Base-by-base conservation (phyloP, 306 rosid genomes). In the Castanopsis chinensis region DNA sequence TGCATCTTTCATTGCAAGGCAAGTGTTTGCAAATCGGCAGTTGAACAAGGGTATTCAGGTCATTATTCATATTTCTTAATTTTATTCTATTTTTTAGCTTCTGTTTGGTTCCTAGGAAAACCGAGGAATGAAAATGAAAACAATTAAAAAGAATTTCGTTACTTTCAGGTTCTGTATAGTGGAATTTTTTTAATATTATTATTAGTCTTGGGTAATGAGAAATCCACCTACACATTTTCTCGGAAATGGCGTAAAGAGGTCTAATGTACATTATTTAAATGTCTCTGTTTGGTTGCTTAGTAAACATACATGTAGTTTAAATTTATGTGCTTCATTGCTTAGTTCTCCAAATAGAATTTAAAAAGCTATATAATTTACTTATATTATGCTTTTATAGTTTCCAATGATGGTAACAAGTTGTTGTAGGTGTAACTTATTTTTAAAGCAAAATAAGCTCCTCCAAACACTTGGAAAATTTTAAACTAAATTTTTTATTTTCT, bases 41-140 rank as follows among this genome's bases (percentile, higher is more conserved):
- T 45, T 88, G 72, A 77, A 25, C 28, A 82, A 84, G 56, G 80
- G 90, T 75, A 86, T 88, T 82, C 90, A 82, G 90, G 92, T 88
- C 7, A 2, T 68, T n/a, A 33, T 20, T 30, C 71, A 19, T 17
- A 27, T 67, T 67, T 35, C 17, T 9, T 35, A 9, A 33, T 32
- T 35, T 68, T 49, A 14, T 33, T 12, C 45, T 28, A 8, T 14
- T n/a, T 23, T 71, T 15, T 52, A 23, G 60, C 18, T 71, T 71
- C 56, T 23, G 41, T 49, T 68, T 30, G 41, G 61, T 71, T 14
- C 18, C 23, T 41, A 56, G 59, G 73, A 74, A 78, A 78, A 61
- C 43, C 10, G 68, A 69, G 53, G 61, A 71, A 43, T 15, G 6
- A 30, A 32, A 60, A 61, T 28, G 54, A 60, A 28, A 60, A 32